A percentile compares a stretch with the other conserved stretches of the same genome.
Conservation (phyloP, 768 basidiomycete species). For the Strobilomyces dryophilus region DNA sequence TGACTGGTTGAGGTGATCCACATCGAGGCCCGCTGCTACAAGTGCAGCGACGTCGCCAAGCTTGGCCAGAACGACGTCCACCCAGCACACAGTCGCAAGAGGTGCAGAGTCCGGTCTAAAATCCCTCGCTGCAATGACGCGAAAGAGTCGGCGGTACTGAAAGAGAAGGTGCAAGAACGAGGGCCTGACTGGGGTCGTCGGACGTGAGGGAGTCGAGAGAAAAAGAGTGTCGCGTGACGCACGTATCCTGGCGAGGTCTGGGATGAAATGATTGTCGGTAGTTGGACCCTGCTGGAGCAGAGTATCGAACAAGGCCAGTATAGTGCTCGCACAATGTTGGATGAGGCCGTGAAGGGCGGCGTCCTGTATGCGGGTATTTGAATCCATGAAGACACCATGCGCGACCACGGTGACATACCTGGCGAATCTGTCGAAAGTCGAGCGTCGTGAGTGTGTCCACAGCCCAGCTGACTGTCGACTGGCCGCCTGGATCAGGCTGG, state of each 20-base stretch:
- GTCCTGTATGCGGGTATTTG: conserved; percentile 25
- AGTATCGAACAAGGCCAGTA: conserved; percentile 31
- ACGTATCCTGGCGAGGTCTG: conserved; percentile 19
- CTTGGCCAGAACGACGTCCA: conserved; percentile 55
- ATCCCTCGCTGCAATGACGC: conserved; percentile 37
- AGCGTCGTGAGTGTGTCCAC: conserved; percentile 22
- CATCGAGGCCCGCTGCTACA: conserved; percentile 27
- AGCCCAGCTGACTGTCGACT: conserved; percentile 21
- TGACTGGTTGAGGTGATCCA: conserved; percentile 6
- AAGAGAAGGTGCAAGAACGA: conserved; percentile 42
- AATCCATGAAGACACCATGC: neutral
- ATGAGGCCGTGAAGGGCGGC: conserved; percentile 31
- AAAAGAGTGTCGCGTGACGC: neutral
- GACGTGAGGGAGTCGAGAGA: conserved; percentile 5
- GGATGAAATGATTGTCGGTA: conserved; percentile 6
- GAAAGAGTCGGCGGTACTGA: conserved; percentile 47
- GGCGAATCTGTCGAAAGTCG: conserved; percentile 28
- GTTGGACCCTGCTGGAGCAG: conserved; percentile 13
- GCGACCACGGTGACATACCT: conserved; percentile 14
- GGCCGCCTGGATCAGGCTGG: neutral
- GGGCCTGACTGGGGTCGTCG: conserved; percentile 25
- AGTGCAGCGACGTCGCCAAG: conserved; percentile 38
- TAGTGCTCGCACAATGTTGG: conserved; percentile 30
- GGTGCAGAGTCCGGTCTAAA: conserved; percentile 18
- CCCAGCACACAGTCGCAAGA: conserved; percentile 56